Conservation (phyloP, 2,329 filamentous ascomycete species). For the Cryphonectria carpinicola region DNA sequence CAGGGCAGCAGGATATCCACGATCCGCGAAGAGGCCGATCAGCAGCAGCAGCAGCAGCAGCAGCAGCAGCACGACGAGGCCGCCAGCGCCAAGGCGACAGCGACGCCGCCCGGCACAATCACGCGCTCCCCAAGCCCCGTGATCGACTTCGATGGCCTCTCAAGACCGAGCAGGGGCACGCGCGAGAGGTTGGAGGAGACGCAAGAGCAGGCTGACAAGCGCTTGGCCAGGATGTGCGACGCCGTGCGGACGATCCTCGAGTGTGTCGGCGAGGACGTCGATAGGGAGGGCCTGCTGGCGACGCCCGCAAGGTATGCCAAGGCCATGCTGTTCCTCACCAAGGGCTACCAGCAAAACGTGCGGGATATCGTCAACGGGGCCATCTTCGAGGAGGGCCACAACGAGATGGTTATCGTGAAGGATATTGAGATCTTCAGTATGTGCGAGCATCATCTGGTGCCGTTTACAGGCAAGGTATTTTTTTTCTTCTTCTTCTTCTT, state of each 20-base stretch:
- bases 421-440: conserved; percentile 94
- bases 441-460: conserved; percentile 97
- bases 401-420: conserved; percentile 96
- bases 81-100: conserved; percentile 22
- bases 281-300: conserved; percentile 65
- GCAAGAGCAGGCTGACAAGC: conserved; percentile 52
- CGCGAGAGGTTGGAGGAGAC: conserved; percentile 64
- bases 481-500: too few relatives aligned
- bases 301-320: conserved; percentile 90
- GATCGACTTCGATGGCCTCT: conserved; percentile 66
- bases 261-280: conserved; percentile 70
- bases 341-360: conserved; percentile 95
- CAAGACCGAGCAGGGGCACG: conserved; percentile 65
- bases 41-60: not conserved
- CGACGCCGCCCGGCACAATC: conserved; percentile 29
- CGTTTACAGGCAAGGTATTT: conserved; percentile 87
- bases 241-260: conserved; percentile 70
- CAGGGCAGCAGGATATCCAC: conserved; percentile 16
- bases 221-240: conserved; percentile 62
- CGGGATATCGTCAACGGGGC: conserved; percentile 89
- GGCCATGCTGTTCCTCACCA: conserved; percentile 93
- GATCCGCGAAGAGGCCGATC: conserved; percentile 28
- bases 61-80: conserved; percentile 21
- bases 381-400: conserved; percentile 95
- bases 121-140: conserved; percentile 58